phyloP scores from a whole-genome alignment of 306 rosid species.

The Hylodesmum podocarpum region DNA sequence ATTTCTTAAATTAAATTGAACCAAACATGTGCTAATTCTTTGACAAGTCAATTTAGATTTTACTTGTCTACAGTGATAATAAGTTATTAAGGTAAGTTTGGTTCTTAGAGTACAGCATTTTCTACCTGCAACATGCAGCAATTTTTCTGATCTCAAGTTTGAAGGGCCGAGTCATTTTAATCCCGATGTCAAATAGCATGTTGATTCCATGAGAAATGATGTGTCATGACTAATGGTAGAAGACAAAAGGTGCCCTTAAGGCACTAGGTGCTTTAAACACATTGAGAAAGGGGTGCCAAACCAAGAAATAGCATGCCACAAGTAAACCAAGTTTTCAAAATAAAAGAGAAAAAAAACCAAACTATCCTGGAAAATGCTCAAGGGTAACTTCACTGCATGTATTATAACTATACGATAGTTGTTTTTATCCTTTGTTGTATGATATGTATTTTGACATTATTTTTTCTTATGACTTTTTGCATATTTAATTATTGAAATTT shows the following conservation, averaged over 20 bases:
- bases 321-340: not conserved
- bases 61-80: not conserved
- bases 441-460: not conserved
- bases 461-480: not conserved
- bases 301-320: not conserved
- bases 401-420: not conserved
- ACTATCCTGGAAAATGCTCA: not conserved
- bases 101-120: not conserved
- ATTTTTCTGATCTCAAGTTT: not conserved
- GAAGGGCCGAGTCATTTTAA: not conserved
- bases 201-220: not conserved
- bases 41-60: not conserved
- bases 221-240: not conserved
- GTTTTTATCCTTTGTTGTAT: not conserved
- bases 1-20: not conserved
- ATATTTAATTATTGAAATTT: not conserved
- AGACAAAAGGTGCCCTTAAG: not conserved
- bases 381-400: not conserved
- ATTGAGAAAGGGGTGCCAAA: not conserved
- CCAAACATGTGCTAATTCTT: not conserved
- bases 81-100: not conserved
- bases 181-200: not conserved
- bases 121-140: not conserved
- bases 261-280: not conserved
- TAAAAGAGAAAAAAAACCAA: not conserved